These are phyloP conservation scores for Trichoderma harzianum DNA, from an alignment of 2,329 filamentous ascomycete species.

Conservation along the genomic window DNA sequence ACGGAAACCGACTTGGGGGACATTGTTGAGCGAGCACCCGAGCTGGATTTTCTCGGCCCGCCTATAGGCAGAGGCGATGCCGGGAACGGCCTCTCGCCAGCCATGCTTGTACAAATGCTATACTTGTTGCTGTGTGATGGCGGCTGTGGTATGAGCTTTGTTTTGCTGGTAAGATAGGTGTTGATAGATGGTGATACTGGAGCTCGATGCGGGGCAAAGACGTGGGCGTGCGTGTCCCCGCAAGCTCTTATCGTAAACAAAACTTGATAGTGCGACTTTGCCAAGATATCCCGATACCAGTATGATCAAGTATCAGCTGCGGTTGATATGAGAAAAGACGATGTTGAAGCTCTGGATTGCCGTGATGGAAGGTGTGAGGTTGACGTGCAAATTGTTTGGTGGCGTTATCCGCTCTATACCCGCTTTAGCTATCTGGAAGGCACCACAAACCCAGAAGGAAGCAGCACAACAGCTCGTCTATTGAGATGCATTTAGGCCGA, in stretches of 20 bases:
- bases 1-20: slow-evolving; percentile 39
- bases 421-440: background rate
- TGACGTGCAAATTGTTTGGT: background rate
- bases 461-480: background rate
- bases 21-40: slow-evolving; percentile 28
- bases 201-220: background rate
- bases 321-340: background rate
- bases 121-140: background rate
- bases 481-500: background rate
- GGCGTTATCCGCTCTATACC: slow-evolving; percentile 5
- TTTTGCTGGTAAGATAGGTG: background rate
- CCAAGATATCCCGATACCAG: no score
- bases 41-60: slow-evolving; percentile 37
- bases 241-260: background rate
- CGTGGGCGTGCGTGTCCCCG: background rate
- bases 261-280: background rate
- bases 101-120: background rate
- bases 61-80: slow-evolving; percentile 19
- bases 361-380: background rate
- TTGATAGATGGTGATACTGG: background rate
- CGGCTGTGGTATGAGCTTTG: background rate
- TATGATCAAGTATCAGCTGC: background rate
- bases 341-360: background rate
- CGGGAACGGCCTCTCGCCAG: background rate
- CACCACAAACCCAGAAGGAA: background rate